Evolutionary conservation across 2,329 filamentous ascomycete genomes (phyloP).

Genomic region (Fusarium subtropicale): DNA sequence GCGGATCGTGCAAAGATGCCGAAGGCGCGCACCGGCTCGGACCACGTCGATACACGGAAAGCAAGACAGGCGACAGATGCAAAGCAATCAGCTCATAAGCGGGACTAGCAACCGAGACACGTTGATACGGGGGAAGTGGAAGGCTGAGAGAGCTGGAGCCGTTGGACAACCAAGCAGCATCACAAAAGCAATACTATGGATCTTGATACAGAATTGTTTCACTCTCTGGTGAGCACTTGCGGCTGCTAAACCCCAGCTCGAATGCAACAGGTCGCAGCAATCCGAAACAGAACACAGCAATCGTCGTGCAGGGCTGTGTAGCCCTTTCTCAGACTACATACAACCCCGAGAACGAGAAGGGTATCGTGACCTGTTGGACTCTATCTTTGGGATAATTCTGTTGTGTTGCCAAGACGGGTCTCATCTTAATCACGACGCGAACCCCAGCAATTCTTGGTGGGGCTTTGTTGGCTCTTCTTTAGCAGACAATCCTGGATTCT

Average conservation of each 20-base stretch:
- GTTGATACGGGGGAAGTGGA: not conserved
- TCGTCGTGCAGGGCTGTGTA: slow-evolving; percentile 37
- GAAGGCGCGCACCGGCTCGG: slow-evolving; percentile 32
- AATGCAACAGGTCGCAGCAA: slow-evolving; percentile 32
- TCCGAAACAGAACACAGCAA: slow-evolving; percentile 26
- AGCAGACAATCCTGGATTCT: slow-evolving; percentile 19
- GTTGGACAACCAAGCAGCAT: not conserved
- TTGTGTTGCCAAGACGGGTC: slow-evolving; percentile 42
- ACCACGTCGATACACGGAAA: slow-evolving; percentile 31
- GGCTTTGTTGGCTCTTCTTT: slow-evolving; percentile 18
- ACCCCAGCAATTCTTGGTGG: slow-evolving; percentile 34
- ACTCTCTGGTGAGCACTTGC: slow-evolving; percentile 10
- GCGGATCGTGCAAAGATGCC: slow-evolving; percentile 17
- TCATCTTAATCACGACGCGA: slow-evolving; percentile 47
- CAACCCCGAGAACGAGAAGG: slow-evolving; percentile 33
- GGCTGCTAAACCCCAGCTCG: slow-evolving; percentile 6
- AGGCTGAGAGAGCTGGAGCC: slow-evolving; percentile 1
- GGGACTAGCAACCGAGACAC: slow-evolving; percentile 16
- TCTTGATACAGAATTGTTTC: slow-evolving; percentile 16
- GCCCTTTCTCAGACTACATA: slow-evolving; percentile 13
- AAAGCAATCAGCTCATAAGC: slow-evolving; percentile 37
- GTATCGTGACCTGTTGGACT: slow-evolving; percentile 21
- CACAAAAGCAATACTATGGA: not conserved
- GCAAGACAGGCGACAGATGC: not conserved
- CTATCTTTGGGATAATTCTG: slow-evolving; percentile 38